phyloP scores from a whole-genome alignment of 345 rosid species.

The Murraya paniculata region DNA sequence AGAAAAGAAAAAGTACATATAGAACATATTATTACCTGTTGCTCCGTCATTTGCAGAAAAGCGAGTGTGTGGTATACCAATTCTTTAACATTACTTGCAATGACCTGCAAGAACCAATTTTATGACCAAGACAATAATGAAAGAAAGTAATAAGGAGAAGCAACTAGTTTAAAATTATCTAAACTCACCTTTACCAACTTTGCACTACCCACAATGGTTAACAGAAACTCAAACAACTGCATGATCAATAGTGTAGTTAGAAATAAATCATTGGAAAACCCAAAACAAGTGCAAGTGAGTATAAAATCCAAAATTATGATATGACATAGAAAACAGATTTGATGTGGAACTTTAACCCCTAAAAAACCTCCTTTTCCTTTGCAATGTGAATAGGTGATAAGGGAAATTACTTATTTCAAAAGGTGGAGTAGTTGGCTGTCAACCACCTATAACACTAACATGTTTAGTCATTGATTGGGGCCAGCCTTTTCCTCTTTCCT shows the following conservation, averaged over 20 bases:
- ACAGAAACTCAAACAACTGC: conserved; percentile 87
- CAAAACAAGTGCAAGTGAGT: conserved; percentile 4
- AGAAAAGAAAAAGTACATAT: not conserved
- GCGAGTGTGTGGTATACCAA: conserved; percentile 74
- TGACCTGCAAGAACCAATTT: conserved; percentile 43
- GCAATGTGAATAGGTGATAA: not conserved
- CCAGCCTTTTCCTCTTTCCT: not conserved
- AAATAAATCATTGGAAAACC: conserved; percentile 21
- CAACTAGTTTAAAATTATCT: conserved; percentile 14
- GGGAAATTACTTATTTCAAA: not conserved
- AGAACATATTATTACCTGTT: conserved; percentile 50
- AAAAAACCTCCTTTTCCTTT: not conserved
- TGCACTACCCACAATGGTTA: conserved; percentile 69
- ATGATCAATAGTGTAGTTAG: conserved; percentile 19
- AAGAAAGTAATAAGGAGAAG: conserved; percentile 2
- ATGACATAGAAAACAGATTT: not conserved
- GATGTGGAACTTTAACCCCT: not conserved
- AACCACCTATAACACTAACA: not conserved
- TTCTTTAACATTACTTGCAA: conserved; percentile 53
- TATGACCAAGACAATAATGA: not conserved
- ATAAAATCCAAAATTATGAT: not conserved
- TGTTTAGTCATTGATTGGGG: not conserved
- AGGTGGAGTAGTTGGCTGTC: not conserved
- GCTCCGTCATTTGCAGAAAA: conserved; percentile 88
- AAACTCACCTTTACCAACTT: conserved; percentile 66